Base-by-base conservation (phyloP, 441 rosid species). In the Gossypium trilobum region DNA sequence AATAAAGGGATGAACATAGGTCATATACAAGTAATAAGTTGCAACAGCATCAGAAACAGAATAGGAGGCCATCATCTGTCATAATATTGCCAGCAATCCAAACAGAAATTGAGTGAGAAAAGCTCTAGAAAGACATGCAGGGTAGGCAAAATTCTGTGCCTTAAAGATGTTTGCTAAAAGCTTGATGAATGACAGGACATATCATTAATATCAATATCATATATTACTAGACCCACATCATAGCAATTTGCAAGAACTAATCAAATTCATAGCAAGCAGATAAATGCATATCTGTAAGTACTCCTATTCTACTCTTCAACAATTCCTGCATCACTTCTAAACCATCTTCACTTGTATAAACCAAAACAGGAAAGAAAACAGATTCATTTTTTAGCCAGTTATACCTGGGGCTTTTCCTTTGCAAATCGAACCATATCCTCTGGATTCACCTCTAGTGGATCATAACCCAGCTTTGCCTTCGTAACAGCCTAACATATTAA, bases 11-110 rank as follows among this genome's bases (percentile, higher is more conserved):
- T 95, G 96, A 68, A 95, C 96, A 80, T 95, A 95, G 76, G 98
- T 95, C 97, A 92, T 92, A 78, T 92, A 95, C 81, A 95, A 82
- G 89, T 84, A 95, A 80, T 91, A 95, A 46, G 99, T 95, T 73
- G 99, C 85, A 71, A 95, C 99, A 44, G 99, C 99, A 87, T 95
- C 99, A 68, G 99, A 95, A 85, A 95, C 99, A 65, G 99, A 92
- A 82, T 95, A 95, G 56, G 98, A 91, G 72, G 99, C 99, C 99
- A 95, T 95, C 82, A 82, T 92, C 99, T 95, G 93, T 77, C 27
- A 82, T 36, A 76, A 78, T n/a, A 76, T 71, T 69, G 71, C 68
- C 71, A 77, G 19, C 20, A 55, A 62, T 57, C 61, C 68, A 76
- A 80, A 75, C 20, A 72, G 33, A 76, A 75, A 77, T 27, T 31